A percentile compares a stretch with the other conserved stretches of the same genome.
phyloP scores from a whole-genome alignment of 257 asterid genomes.

The Primulina tabacum region DNA sequence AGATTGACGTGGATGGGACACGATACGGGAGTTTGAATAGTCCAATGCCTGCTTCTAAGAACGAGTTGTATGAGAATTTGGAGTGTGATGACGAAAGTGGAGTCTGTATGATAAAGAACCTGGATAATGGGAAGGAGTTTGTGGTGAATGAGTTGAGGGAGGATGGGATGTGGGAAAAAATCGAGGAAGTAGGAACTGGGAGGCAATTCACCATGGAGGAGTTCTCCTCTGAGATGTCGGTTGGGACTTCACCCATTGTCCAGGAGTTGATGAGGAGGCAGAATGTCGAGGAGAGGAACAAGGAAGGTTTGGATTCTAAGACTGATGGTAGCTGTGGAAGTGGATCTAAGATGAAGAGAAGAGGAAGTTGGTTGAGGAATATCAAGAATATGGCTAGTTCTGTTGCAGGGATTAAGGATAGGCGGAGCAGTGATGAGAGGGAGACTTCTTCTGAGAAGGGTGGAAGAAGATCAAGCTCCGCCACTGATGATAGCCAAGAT shows the following conservation, averaged over 20 bases:
- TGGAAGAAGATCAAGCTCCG: slow-evolving; percentile 96
- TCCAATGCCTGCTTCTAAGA: slow-evolving; percentile 11
- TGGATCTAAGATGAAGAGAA: slow-evolving; percentile 64
- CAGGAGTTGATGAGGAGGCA: slow-evolving; percentile 98
- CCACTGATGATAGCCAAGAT: slow-evolving; percentile 97
- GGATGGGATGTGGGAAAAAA: slow-evolving; percentile 90
- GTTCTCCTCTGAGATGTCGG: slow-evolving; percentile 72
- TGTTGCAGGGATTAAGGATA: slow-evolving; percentile 65
- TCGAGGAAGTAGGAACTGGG: slow-evolving; percentile 88
- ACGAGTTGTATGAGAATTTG: slow-evolving; percentile 26
- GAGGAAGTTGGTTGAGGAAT: slow-evolving; percentile 80
- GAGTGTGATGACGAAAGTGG: slow-evolving; percentile 38
- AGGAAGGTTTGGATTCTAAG: slow-evolving; percentile 47
- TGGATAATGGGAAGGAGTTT: slow-evolving; percentile 92
- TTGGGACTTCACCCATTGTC: slow-evolving; percentile 95
- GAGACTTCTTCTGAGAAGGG: slow-evolving; percentile 96
- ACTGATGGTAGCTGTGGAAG: slow-evolving; percentile 50
- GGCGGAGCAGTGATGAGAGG: slow-evolving; percentile 87
- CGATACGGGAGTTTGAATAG: slow-evolving; percentile 27
- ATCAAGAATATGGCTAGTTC: slow-evolving; percentile 74
- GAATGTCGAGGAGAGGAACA: slow-evolving; percentile 71
- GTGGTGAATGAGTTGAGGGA: slow-evolving; percentile 90
- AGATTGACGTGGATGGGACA: slow-evolving; percentile 28
- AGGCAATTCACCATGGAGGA: slow-evolving; percentile 93
- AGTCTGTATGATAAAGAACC: slow-evolving; percentile 76